Evolutionary conservation across 768 basidiomycete genomes (phyloP), one percentile per base, ranked within the genome.

Genomic region (Piloderma croceum): DNA sequence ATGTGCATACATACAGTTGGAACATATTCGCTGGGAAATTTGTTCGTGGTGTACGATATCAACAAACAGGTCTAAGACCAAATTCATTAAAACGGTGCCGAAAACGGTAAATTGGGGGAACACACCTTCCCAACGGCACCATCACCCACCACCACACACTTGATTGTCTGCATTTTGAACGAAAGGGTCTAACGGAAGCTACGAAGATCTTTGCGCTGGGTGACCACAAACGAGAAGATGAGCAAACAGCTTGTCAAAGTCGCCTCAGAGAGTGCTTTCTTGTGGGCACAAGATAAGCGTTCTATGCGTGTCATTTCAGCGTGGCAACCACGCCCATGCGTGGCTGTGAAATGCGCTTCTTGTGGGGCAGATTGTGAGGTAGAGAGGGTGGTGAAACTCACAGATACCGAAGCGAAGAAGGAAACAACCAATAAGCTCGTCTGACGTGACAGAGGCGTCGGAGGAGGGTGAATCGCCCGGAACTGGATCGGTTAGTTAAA

Each of bases 1-100:
- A 32, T 39, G 17, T 13, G 34, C 15, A 29, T 11, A 78, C 86
- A 62, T 69, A 94, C 92, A 52, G 93, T 96, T 42, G 93, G 93
- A 36, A 98, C 94, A 69, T 97, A 97, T 79, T 99, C 94, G 63
- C 90, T 92, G 24, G 92, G 91, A 67, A 96, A 96, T 67, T 96
- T 92, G 79, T 92, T 93, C 56, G 91, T 92, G 39, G 91, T 93
- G 71, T 93, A 93, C 46, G 91, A 96, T 63, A 96, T 96, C 68
- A 96, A 74, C 50, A 96, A 74, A 73, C 91, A 96, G 33, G 91
- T 96, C 92, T 93, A 10, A 18, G 21, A 34, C 39, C 17, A 36
- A 44, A n/a, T 17, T 42, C 31, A 21, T 34, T 39, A 32, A 48
- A 47, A 41, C 35, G 38, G 19, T 23, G 31, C 33, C 39, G 6